Conservation (phyloP, 306 rosid species). For the Canavalia gladiata region DNA sequence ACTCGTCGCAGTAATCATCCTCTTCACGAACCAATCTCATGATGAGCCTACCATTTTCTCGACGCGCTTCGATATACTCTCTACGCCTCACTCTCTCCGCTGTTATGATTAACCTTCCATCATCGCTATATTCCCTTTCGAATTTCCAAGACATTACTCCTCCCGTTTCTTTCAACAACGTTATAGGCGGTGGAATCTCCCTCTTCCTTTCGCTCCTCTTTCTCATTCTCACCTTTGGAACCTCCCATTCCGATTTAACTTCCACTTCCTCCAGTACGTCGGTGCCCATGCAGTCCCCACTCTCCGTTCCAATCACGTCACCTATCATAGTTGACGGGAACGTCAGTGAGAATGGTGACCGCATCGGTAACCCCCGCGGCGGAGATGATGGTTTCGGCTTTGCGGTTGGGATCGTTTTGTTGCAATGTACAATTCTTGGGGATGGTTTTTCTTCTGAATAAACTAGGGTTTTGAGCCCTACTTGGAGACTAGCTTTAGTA, state of each 20-base stretch:
- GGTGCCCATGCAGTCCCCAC: slow-evolving; percentile 60
- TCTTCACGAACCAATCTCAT: slow-evolving; percentile 47
- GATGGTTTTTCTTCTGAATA: slow-evolving; percentile 2
- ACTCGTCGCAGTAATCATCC: slow-evolving; percentile 27
- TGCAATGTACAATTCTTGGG: slow-evolving; percentile 42
- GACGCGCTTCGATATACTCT: slow-evolving; percentile 50
- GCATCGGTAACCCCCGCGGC: neutral
- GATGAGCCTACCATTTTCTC: slow-evolving; percentile 63
- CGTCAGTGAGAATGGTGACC: neutral
- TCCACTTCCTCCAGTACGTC: neutral
- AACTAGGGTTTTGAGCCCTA: slow-evolving; percentile 67
- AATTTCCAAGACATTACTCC: slow-evolving; percentile 57
- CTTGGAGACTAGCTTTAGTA: neutral
- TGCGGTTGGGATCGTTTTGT: neutral
- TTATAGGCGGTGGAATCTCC: slow-evolving; percentile 65
- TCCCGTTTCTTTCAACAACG: slow-evolving; percentile 39
- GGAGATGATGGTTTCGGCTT: neutral
- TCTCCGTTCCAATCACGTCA: slow-evolving; percentile 77
- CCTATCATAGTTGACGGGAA: slow-evolving; percentile 35
- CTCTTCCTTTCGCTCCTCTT: neutral
- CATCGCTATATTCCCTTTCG: slow-evolving; percentile 43
- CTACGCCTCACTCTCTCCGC: slow-evolving; percentile 48
- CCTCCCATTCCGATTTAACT: neutral
- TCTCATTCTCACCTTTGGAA: neutral
- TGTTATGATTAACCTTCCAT: slow-evolving; percentile 58